Evolutionary conservation across 2,329 filamentous ascomycete species (phyloP), one percentile per base, ranked within the genome.

Genomic region (Aspergillus versicolor): DNA sequence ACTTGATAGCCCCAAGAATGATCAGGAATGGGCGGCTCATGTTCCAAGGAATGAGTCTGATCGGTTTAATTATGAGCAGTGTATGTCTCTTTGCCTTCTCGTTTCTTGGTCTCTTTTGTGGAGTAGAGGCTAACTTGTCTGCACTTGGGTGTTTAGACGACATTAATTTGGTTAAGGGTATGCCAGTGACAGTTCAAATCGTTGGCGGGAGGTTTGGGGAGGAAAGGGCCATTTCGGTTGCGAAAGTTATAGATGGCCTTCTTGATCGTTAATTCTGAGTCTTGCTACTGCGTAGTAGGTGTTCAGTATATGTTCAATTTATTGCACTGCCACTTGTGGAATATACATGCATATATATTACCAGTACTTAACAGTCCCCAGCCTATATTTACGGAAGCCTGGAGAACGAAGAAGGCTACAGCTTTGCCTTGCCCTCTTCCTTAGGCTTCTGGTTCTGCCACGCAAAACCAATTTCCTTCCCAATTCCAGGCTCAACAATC

Each of bases 401-500:
- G 15, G n/a, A 37, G 12, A 37, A n/a, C 15, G 34, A 37, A 15
- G 34, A n/a, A 37, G 15, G 15, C 41, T 52, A 67, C 48, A 71
- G 50, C 59, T 69, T 70, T 9, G 64, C 58, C 55, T 62, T 58
- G 17, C 52, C 57, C 46, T 69, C 65, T 41, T 24, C 32, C 43
- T 47, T 46, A 4, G 42, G 21, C 42, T 42, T n/a, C 40, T 53
- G 42, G 22, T 60, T 60, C 60, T 73, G 67, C 72, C 72, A 75
- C 3, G 71, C 72, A 66, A 74, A 74, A 12, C 68, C 66, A 52
- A 73, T 72, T 44, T 65, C 64, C 66, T 77, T 75, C 49, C 74
- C 75, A 56, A 75, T 73, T 0, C 79, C 80, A 30, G 79, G 76
- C 63, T 84, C 81, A 58, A 85, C 79, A 43, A 84, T 76, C 2